These are phyloP conservation scores for Pythium periplocum DNA, from an alignment of 352 stramenopile species.

Conservation along the genomic window DNA sequence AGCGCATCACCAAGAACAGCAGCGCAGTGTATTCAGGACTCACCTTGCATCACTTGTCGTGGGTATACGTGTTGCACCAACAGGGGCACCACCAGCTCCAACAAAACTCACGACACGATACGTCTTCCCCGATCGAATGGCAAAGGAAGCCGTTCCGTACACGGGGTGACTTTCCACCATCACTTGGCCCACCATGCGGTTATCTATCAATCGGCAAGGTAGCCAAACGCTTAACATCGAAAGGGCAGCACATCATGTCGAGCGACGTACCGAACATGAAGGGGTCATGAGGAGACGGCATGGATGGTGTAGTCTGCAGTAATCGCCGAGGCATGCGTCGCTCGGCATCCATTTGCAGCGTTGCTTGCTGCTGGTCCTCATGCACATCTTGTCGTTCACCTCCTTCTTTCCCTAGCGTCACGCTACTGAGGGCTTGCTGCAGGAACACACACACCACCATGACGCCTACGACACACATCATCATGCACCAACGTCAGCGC, in stretches of 20 bases:
- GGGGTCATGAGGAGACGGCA: conserved; percentile 33
- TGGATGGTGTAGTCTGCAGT: conserved; percentile 19
- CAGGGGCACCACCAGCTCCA: conserved; percentile 21
- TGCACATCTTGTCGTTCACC: no score
- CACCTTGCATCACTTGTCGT: conserved; percentile 41
- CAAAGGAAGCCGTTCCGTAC: conserved; percentile 47
- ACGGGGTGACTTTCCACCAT: conserved; percentile 49
- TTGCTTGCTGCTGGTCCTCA: conserved; percentile 8
- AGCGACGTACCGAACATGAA: conserved; percentile 44
- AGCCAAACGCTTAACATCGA: neutral
- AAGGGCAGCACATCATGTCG: neutral
- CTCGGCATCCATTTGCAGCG: conserved; percentile 12
- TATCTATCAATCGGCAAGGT: conserved; percentile 26
- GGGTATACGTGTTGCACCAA: conserved; percentile 31
- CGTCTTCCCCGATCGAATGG: conserved; percentile 40
- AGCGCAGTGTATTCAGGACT: neutral
- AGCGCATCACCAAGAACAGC: conserved; percentile 2
- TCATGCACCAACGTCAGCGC: no score
- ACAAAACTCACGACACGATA: conserved; percentile 40
- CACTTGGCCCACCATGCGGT: conserved; percentile 52
- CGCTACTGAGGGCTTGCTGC: no score
- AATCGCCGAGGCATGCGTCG: conserved; percentile 21
- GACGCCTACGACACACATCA: no score
- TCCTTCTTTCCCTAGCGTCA: no score
- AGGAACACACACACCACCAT: no score